A percentile compares a stretch with the other conserved stretches of the same genome.
phyloP scores from a whole-genome alignment of 2,329 filamentous ascomycete species.

The Rhynchosporium agropyri region DNA sequence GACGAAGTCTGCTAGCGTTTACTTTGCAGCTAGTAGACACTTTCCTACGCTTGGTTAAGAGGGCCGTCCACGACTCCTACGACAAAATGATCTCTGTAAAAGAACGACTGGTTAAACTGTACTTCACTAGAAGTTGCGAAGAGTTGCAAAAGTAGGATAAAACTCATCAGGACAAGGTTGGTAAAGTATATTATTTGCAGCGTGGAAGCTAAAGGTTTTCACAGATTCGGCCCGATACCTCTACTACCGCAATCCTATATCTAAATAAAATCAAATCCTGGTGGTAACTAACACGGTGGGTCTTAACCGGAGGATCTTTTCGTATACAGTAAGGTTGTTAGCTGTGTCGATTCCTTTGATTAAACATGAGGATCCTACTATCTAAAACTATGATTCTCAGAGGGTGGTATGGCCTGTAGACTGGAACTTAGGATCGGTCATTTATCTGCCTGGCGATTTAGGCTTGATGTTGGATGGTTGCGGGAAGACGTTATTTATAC shows the following conservation, averaged over 20 bases:
- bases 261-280: constrained; percentile 25
- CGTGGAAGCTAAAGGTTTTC: constrained; percentile 20
- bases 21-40: constrained; percentile 22
- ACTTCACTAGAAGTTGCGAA: constrained; percentile 23
- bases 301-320: constrained; percentile 18
- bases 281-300: constrained; percentile 17
- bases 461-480: constrained; percentile 23
- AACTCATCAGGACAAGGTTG: constrained; percentile 25
- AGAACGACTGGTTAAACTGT: constrained; percentile 23
- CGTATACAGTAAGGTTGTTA: constrained; percentile 15
- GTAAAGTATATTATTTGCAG: constrained; percentile 20
- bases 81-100: constrained; percentile 24
- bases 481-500: constrained; percentile 23
- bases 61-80: constrained; percentile 18
- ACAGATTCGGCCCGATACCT: constrained; percentile 23
- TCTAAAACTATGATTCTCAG: constrained; percentile 25
- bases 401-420: constrained; percentile 20
- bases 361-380: constrained; percentile 22
- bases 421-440: constrained; percentile 21
- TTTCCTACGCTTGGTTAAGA: constrained; percentile 25
- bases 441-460: constrained; percentile 24
- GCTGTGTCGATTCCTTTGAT: constrained; percentile 22
- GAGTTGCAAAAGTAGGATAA: constrained; percentile 25
- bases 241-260: constrained; percentile 22
- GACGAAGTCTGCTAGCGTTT: constrained; percentile 1